phyloP scores from a whole-genome alignment of 2,329 filamentous ascomycete species.

The Grosmannia serpens region DNA sequence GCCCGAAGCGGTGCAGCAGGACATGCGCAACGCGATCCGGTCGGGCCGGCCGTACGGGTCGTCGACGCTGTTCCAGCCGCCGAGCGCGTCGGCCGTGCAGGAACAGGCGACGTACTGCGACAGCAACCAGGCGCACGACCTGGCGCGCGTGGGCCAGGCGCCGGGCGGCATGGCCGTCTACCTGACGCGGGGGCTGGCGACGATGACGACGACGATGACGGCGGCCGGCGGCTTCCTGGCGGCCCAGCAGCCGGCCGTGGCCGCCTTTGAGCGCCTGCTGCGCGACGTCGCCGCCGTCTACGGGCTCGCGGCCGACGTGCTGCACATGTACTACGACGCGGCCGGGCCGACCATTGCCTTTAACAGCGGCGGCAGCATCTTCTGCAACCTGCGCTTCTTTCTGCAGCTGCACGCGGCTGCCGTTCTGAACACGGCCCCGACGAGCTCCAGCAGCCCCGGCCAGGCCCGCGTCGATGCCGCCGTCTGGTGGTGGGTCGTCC shows the following conservation, averaged over 20 bases:
- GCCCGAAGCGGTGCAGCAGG: conserved; percentile 52
- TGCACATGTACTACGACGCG: conserved; percentile 85
- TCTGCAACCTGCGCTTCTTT: conserved; percentile 89
- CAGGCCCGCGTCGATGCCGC: conserved; percentile 26
- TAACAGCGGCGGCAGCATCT: conserved; percentile 76
- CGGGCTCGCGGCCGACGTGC: conserved; percentile 49
- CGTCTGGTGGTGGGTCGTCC: conserved; percentile 33
- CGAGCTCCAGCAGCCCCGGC: neutral
- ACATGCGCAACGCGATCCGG: conserved; percentile 66
- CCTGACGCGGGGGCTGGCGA: conserved; percentile 42
- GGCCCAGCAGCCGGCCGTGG: conserved; percentile 49
- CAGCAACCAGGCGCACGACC: conserved; percentile 59
- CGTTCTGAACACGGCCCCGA: conserved; percentile 15
- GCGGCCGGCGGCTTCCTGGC: conserved; percentile 45
- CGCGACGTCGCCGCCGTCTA: conserved; percentile 63
- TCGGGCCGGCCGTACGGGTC: conserved; percentile 69
- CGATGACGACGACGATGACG: conserved; percentile 26
- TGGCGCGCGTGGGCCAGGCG: conserved; percentile 58
- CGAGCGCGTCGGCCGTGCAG: conserved; percentile 60
- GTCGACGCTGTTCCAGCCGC: conserved; percentile 58
- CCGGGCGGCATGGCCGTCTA: conserved; percentile 66
- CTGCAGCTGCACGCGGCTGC: conserved; percentile 58
- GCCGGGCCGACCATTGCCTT: conserved; percentile 79
- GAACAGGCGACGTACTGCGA: conserved; percentile 85
- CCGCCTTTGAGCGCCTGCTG: conserved; percentile 57